Percentiles rank a stretch among this genome's conserved stretches.
Evolutionary conservation across 345 rosid genomes (phyloP).

Genomic region (Eucalyptus regnans): DNA sequence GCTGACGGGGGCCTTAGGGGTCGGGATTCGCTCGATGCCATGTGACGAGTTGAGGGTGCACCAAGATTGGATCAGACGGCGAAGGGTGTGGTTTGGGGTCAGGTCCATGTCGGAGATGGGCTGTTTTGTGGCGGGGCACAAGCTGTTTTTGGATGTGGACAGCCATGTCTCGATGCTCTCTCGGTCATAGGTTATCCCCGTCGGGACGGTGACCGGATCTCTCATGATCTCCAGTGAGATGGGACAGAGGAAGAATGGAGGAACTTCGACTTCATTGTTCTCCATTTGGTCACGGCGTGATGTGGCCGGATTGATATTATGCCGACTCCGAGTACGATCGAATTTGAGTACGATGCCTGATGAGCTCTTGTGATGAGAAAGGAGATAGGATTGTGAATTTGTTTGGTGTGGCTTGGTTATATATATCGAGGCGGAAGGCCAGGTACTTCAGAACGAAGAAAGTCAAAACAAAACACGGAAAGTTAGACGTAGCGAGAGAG

Average conservation of each 20-base stretch:
- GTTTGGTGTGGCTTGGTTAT: background rate
- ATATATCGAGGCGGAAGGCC: background rate
- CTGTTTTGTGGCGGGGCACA: constrained; percentile 50
- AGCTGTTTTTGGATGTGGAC: background rate
- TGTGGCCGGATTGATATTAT: background rate
- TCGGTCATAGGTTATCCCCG: constrained; percentile 12
- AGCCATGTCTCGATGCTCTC: constrained; percentile 12
- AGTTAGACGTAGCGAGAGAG: background rate
- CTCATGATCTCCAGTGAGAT: constrained; percentile 8
- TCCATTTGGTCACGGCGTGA: background rate
- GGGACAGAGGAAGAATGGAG: constrained; percentile 1
- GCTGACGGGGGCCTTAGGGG: constrained; percentile 66
- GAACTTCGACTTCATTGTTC: constrained; percentile 4
- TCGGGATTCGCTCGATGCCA: constrained; percentile 78
- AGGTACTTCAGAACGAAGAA: background rate
- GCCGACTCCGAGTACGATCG: background rate
- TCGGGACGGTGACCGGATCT: constrained; percentile 7
- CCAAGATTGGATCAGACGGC: constrained; percentile 87
- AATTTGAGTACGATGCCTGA: background rate
- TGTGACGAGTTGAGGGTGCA: constrained; percentile 75
- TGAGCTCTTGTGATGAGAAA: background rate
- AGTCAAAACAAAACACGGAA: constrained; percentile 1
- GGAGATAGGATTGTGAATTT: background rate
- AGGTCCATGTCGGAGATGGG: constrained; percentile 21
- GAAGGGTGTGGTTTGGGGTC: constrained; percentile 80